Evolutionary conservation across 1,139 yeast genomes (phyloP).

Genomic region (Debaryomyces nepalensis): DNA sequence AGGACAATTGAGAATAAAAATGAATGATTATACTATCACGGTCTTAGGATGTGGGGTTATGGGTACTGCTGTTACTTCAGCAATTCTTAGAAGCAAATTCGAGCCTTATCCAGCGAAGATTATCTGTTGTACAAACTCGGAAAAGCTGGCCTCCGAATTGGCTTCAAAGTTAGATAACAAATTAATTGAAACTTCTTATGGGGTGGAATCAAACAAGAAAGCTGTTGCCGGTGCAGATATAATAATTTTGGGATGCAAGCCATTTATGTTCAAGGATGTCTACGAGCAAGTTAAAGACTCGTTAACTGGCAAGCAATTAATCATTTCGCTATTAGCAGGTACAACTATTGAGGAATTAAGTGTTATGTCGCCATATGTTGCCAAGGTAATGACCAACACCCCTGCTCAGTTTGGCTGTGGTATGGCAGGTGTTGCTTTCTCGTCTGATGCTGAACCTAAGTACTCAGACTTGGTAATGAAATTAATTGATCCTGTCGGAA

Average conservation of each 20-base stretch:
- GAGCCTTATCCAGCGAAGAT: slow-evolving; percentile 71
- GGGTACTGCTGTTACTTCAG: slow-evolving; percentile 94
- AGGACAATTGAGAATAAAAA: slow-evolving; percentile 15
- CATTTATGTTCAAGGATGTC: slow-evolving; percentile 71
- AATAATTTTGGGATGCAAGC: slow-evolving; percentile 84
- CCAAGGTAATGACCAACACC: slow-evolving; percentile 97
- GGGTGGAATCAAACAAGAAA: slow-evolving; percentile 51
- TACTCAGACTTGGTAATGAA: slow-evolving; percentile 60
- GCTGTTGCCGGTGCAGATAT: slow-evolving; percentile 71
- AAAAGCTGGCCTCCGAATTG: slow-evolving; percentile 50
- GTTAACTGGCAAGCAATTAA: slow-evolving; percentile 57
- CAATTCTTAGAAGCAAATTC: slow-evolving; percentile 58
- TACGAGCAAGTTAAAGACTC: slow-evolving; percentile 48
- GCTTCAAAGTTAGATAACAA: slow-evolving; percentile 47
- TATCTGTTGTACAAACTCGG: slow-evolving; percentile 74
- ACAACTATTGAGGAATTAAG: slow-evolving; percentile 77
- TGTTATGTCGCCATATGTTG: slow-evolving; percentile 59
- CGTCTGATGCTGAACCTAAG: slow-evolving; percentile 50
- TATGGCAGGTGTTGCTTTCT: slow-evolving; percentile 83
- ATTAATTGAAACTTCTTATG: slow-evolving; percentile 59
- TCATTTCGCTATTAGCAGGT: slow-evolving; percentile 90
- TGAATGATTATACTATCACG: slow-evolving; percentile 65
- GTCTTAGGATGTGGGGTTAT: slow-evolving; percentile 93
- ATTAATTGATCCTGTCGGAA: slow-evolving; percentile 67
- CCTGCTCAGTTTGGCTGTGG: slow-evolving; percentile 94